Base-by-base conservation (phyloP, 108 stramenopile species). In the Nitzschia sp. region DNA sequence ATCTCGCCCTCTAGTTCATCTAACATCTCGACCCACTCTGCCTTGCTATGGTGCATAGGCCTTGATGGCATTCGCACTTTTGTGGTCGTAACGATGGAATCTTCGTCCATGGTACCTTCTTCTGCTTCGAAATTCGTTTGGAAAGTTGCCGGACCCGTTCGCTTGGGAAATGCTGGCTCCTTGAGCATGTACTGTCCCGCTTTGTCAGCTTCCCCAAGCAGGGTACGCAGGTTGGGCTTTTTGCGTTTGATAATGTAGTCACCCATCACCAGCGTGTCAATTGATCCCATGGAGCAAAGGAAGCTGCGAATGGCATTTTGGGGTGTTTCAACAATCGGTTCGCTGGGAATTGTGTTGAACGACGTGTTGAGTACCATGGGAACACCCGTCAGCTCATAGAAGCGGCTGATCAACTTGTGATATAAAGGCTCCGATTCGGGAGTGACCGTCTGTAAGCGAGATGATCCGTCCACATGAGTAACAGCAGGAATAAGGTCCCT, bases 341-440 rank as follows among this genome's bases (percentile, higher is more conserved):
- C 95, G 16, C 87, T 78, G 34, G 86, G 88, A 8, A 93, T 63
- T 5, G 92, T 92, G 69, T 97, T 98, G 91, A 98, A 97, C 27
- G 86, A 89, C 9, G 98, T 98, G 57, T 98, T 97, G 38, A 98
- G 78, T 2, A 98, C 90, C 92, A 98, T 92, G 13, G 98, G 96
- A 0, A 97, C 89, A 19, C 96, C 98, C 0, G 96, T 96, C 17
- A 79, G 33, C 41, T 84, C 69, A 58, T 71, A 88, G 75, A 97
- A 97, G 26, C 85, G 83, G 31, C 73, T 57, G 48, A 98, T 95
- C 38, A 98, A 69, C 30, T 76, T 72, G 69, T 96, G 87, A 58
- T 96, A 98, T 16, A 88, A 62, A 3, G 89, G 88, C 56, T 92
- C 89, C 33, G 77, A 79, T 32, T 82, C 74, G 2, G 27, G n/a